A percentile compares a stretch with the other conserved stretches of the same genome.
phyloP scores from a whole-genome alignment of 2,329 filamentous ascomycete genomes.

The Drechslerella coelobrocha region DNA sequence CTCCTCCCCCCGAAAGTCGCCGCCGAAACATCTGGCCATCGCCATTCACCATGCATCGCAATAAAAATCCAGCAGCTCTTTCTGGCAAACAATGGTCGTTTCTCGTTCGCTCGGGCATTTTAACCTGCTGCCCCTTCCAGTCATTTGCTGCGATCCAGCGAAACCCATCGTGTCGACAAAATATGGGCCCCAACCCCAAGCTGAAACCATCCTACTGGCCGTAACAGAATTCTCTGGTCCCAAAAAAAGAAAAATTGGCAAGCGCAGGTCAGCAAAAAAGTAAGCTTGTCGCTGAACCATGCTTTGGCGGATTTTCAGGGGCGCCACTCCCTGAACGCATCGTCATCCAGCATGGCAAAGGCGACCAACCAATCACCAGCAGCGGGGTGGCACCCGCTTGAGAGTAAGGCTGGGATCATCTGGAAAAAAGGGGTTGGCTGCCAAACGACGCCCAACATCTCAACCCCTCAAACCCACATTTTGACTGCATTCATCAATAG shows the following conservation, averaged over 20 bases:
- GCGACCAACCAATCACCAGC: constrained; percentile 35
- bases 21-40: too few species aligned
- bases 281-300: constrained; percentile 1
- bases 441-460: constrained; percentile 11
- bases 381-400: not conserved
- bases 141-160: constrained; percentile 34
- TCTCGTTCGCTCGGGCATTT: constrained; percentile 19
- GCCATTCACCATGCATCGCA: too few species aligned
- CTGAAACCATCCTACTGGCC: constrained; percentile 42
- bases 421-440: constrained; percentile 36
- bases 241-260: constrained; percentile 23
- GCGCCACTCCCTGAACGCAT: constrained; percentile 29
- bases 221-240: constrained; percentile 17
- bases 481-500: constrained; percentile 1
- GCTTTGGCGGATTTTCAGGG: constrained; percentile 30
- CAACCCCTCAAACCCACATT: constrained; percentile 13
- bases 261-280: not conserved
- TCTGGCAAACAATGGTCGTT: too few species aligned
- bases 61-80: too few species aligned
- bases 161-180: constrained; percentile 45
- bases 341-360: constrained; percentile 37
- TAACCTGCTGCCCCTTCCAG: constrained; percentile 31
- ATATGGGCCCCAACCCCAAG: constrained; percentile 25
- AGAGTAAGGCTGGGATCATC: not conserved
- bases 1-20: too few species aligned